Conservation (phyloP, 2,329 filamentous ascomycete species). For the Coniochaeta prunicola region DNA sequence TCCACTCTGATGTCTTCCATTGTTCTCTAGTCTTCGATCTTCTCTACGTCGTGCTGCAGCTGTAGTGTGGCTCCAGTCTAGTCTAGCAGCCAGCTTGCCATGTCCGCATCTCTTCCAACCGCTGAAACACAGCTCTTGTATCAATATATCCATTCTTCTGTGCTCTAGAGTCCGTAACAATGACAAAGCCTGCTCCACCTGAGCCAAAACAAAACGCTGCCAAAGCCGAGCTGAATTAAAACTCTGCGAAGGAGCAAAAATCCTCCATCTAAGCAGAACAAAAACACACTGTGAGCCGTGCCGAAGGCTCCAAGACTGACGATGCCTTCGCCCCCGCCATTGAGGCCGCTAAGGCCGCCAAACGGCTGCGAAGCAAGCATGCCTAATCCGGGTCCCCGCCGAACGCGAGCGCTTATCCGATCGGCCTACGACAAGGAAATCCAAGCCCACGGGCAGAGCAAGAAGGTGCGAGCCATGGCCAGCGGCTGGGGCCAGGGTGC, state of each 20-base stretch:
- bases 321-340: neutral
- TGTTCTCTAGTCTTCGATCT: too few species aligned
- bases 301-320: neutral
- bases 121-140: neutral
- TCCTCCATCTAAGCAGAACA: neutral
- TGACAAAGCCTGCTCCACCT: too few species aligned
- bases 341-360: conserved; percentile 3
- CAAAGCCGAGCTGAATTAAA: too few species aligned
- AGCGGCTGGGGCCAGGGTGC: conserved; percentile 9
- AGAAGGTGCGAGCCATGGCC: conserved; percentile 6
- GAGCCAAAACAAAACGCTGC: too few species aligned
- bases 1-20: too few species aligned
- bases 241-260: too few species aligned
- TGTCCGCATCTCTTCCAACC: neutral
- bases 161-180: neutral
- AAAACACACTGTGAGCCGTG: too few species aligned
- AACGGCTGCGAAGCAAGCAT: neutral
- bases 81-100: neutral
- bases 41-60: too few species aligned
- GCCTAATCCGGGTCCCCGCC: conserved; percentile 1
- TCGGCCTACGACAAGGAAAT: conserved; percentile 6
- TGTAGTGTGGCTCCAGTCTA: too few species aligned
- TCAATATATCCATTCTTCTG: neutral
- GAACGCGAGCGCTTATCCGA: conserved; percentile 5
- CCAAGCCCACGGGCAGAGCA: conserved; percentile 6